Conservation (phyloP, 495 filamentous ascomycete genomes). For the Terfezia claveryi region DNA sequence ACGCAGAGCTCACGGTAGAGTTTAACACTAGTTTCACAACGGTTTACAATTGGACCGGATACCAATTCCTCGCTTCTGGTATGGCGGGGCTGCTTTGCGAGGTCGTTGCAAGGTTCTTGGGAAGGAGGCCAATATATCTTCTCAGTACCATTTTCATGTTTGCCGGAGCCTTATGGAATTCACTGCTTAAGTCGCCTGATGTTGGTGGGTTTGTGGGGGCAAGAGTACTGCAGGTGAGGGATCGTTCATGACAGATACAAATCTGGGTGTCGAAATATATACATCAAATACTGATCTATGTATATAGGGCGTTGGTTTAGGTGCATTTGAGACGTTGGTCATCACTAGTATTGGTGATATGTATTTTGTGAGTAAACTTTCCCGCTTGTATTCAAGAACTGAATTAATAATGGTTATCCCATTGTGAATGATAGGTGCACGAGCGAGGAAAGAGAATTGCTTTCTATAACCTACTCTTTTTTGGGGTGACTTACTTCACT, state of each 20-base stretch:
- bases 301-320: conserved; percentile 32
- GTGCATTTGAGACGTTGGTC: conserved; percentile 36
- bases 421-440: conserved; percentile 20
- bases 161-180: conserved; percentile 37
- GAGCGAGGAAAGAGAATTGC: conserved; percentile 42
- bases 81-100: conserved; percentile 36
- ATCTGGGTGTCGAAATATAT: no score
- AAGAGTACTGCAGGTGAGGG: conserved; percentile 19
- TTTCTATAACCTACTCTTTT: conserved; percentile 40
- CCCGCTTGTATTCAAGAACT: neutral
- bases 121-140: conserved; percentile 41
- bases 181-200: conserved; percentile 30
- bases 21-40: conserved; percentile 23
- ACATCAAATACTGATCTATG: conserved; percentile 19
- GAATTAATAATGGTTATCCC: neutral
- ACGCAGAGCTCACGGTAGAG: conserved; percentile 22
- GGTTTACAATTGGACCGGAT: conserved; percentile 25
- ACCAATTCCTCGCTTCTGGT: conserved; percentile 30
- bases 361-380: conserved; percentile 29
- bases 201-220: conserved; percentile 30
- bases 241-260: no score
- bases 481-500: conserved; percentile 30
- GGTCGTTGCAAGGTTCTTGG: conserved; percentile 40
- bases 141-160: conserved; percentile 35
- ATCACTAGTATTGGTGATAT: conserved; percentile 34